These are phyloP conservation scores for Citrus hindsii DNA, from an alignment of 345 rosid genomes.

Conservation along the genomic window DNA sequence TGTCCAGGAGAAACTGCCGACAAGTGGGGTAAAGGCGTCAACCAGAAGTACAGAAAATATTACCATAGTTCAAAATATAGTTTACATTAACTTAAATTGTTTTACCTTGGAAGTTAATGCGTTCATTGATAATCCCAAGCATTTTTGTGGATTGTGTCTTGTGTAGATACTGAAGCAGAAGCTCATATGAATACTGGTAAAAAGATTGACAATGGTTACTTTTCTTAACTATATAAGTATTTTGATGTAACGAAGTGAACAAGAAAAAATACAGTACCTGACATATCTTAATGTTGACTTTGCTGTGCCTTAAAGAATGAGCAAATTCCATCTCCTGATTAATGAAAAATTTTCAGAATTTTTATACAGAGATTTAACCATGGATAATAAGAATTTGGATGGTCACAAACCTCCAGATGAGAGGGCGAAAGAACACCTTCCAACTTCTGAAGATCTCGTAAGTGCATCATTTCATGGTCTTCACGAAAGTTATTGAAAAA, in stretches of 20 bases:
- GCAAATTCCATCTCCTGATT: conserved; percentile 96
- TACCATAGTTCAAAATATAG: neutral
- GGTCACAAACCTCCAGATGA: conserved; percentile 76
- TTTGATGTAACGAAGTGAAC: neutral
- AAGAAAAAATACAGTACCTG: conserved; percentile 46
- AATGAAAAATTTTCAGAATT: conserved; percentile 6
- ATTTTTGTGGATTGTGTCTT: conserved; percentile 70
- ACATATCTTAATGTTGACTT: conserved; percentile 87
- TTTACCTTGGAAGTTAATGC: conserved; percentile 83
- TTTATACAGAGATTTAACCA: neutral
- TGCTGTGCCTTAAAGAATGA: conserved; percentile 77
- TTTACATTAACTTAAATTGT: neutral
- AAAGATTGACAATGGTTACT: conserved; percentile 8
- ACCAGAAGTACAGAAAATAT: neutral
- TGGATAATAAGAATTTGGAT: neutral
- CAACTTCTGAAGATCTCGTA: conserved; percentile 86
- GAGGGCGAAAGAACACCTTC: conserved; percentile 93
- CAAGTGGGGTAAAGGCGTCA: conserved; percentile 12
- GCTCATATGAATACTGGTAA: conserved; percentile 88
- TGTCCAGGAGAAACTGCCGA: conserved; percentile 89
- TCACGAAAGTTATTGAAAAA: conserved; percentile 78
- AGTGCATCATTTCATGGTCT: conserved; percentile 84
- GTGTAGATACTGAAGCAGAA: conserved; percentile 84
- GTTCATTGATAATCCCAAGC: conserved; percentile 90
- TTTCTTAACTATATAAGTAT: neutral